Conservation (phyloP, 352 stramenopile species). For the Saprolegnia diclina region DNA sequence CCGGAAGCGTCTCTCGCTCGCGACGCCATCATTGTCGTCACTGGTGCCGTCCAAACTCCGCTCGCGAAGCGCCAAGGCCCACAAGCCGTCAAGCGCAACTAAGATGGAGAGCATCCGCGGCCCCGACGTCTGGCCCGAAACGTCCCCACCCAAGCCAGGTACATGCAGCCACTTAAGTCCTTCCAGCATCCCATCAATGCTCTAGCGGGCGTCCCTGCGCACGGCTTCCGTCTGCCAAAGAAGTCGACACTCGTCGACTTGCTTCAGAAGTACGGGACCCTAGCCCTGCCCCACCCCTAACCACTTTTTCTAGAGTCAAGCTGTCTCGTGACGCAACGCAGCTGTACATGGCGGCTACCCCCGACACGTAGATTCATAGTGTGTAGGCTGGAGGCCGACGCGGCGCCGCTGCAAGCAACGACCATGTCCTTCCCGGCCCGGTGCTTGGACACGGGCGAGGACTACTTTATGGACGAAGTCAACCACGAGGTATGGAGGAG, state of each 20-base stretch:
- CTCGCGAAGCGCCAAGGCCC: neutral
- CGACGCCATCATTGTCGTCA: neutral
- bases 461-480: neutral
- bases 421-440: neutral
- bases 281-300: neutral
- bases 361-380: neutral
- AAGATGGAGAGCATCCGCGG: conserved; percentile 24
- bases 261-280: neutral
- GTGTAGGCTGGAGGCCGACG: neutral
- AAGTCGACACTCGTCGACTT: neutral
- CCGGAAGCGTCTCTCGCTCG: conserved; percentile 10
- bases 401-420: neutral
- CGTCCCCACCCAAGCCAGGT: neutral
- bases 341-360: neutral
- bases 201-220: neutral
- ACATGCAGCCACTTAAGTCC: neutral
- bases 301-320: neutral
- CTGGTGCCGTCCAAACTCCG: conserved; percentile 14
- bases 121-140: neutral
- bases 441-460: conserved; percentile 20
- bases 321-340: neutral
- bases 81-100: neutral
- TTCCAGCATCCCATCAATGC: too few species aligned
- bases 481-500: conserved; percentile 9
- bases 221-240: conserved; percentile 4